A percentile compares a stretch with the other conserved stretches of the same genome.
Evolutionary conservation across 192 early-diverging fungal genomes (phyloP).

Genomic region (Powellomyces hirtus): DNA sequence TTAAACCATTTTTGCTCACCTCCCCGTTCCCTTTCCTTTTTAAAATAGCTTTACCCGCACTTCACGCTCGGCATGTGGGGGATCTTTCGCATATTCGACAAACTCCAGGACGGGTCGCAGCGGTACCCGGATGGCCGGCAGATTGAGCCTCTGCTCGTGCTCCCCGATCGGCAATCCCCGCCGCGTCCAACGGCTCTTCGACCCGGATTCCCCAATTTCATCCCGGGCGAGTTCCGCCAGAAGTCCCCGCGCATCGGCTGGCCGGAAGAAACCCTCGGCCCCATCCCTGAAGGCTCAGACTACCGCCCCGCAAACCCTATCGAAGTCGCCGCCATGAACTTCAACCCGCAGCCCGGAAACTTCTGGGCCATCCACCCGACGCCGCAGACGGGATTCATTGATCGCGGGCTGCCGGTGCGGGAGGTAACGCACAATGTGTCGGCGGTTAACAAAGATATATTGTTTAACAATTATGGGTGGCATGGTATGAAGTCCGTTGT

Average conservation of each 20-base stretch:
- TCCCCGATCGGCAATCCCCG: conserved; percentile 3
- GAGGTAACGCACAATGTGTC: not conserved
- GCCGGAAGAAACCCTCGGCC: not conserved
- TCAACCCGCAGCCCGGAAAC: not conserved
- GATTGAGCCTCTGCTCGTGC: no score
- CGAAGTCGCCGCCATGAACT: conserved; percentile 7
- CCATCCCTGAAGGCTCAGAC: conserved; percentile 5
- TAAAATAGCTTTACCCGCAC: no score
- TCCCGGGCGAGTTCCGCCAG: not conserved
- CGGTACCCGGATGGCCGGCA: no score
- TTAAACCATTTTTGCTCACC: no score
- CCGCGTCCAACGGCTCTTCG: not conserved
- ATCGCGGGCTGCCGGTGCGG: not conserved
- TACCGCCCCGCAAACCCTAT: not conserved
- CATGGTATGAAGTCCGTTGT: conserved; percentile 2
- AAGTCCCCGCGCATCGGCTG: conserved; percentile 11
- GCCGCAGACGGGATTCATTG: not conserved
- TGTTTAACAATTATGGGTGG: conserved; percentile 15
- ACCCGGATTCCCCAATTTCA: conserved; percentile 7
- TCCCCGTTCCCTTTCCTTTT: no score
- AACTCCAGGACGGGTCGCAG: no score
- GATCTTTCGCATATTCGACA: no score
- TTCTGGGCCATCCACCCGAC: not conserved
- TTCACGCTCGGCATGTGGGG: no score
- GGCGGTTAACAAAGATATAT: conserved; percentile 5